Percentiles rank a stretch among this genome's conserved stretches.
These are phyloP conservation scores for Phytophthora podocarpi DNA, from an alignment of 352 stramenopile species.

Conservation along the genomic window DNA sequence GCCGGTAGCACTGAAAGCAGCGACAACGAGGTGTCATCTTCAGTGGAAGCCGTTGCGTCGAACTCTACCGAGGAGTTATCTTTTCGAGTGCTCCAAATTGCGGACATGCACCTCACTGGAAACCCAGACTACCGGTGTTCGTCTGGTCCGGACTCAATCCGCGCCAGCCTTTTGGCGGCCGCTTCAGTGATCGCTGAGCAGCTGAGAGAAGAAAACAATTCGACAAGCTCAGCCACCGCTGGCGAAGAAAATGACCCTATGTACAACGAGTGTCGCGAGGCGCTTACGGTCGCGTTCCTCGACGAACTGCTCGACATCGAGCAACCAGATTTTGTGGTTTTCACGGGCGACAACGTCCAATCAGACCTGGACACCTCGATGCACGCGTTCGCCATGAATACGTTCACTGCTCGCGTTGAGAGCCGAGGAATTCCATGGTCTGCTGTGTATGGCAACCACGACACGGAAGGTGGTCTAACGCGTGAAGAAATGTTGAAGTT, in stretches of 20 bases:
- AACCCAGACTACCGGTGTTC: constrained; percentile 39
- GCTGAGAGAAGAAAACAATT: constrained; percentile 27
- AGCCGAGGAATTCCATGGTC: constrained; percentile 55
- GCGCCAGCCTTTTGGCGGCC: constrained; percentile 28
- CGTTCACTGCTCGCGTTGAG: constrained; percentile 43
- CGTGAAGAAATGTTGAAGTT: constrained; percentile 49
- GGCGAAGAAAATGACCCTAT: constrained; percentile 23
- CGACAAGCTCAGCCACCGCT: constrained; percentile 17
- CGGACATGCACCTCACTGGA: constrained; percentile 68
- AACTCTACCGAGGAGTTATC: constrained; percentile 33
- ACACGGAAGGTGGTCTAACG: constrained; percentile 51
- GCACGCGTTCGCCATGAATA: constrained; percentile 39
- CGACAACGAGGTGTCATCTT: constrained; percentile 29
- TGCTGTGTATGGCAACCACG: constrained; percentile 72
- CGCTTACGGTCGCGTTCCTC: constrained; percentile 54
- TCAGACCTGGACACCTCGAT: constrained; percentile 22
- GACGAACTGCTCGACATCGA: constrained; percentile 62
- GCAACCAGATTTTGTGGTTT: constrained; percentile 70
- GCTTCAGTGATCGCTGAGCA: constrained; percentile 33
- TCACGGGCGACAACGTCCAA: constrained; percentile 70
- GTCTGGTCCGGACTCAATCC: constrained; percentile 25
- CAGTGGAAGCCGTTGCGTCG: constrained; percentile 30
- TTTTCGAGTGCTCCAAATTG: constrained; percentile 74
- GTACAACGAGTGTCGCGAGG: constrained; percentile 49
- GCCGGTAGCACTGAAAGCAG: background rate